phyloP scores from a whole-genome alignment of 164 flowering plant species.

The Pachysandra terminalis region DNA sequence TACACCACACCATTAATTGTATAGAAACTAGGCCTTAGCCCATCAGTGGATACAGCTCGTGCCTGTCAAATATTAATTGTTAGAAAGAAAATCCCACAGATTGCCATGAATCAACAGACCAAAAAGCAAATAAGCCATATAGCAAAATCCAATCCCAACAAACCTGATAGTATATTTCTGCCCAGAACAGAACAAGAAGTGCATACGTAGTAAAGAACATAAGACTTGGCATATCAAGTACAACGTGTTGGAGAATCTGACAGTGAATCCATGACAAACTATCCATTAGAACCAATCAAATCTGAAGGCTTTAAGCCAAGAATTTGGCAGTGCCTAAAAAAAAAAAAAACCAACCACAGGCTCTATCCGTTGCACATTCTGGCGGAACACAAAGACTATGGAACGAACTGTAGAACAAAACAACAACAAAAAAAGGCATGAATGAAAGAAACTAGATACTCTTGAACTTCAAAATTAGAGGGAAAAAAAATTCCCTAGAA shows the following conservation, averaged over 20 bases:
- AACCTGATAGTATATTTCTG: slow-evolving; percentile 97
- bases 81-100: not conserved
- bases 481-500: not conserved
- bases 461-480: not conserved
- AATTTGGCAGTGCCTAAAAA: not conserved
- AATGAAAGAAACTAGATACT: not conserved
- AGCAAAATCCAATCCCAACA: slow-evolving; percentile 49
- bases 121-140: not conserved
- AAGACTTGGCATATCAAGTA: slow-evolving; percentile 93
- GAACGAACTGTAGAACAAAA: slow-evolving; percentile 54
- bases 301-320: not conserved
- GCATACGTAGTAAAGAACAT: slow-evolving; percentile 94
- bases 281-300: not conserved
- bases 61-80: slow-evolving; percentile 48
- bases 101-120: not conserved
- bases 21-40: slow-evolving; percentile 73
- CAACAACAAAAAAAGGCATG: slow-evolving; percentile 2
- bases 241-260: slow-evolving; percentile 72
- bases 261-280: not conserved
- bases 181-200: slow-evolving; percentile 92
- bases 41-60: slow-evolving; percentile 87
- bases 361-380: slow-evolving; percentile 49
- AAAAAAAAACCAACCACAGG: slow-evolving; percentile 48
- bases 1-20: slow-evolving; percentile 77
- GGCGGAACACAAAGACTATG: slow-evolving; percentile 64